phyloP scores from a whole-genome alignment of 352 stramenopile genomes.

The Stephanocyclus meneghinianus region DNA sequence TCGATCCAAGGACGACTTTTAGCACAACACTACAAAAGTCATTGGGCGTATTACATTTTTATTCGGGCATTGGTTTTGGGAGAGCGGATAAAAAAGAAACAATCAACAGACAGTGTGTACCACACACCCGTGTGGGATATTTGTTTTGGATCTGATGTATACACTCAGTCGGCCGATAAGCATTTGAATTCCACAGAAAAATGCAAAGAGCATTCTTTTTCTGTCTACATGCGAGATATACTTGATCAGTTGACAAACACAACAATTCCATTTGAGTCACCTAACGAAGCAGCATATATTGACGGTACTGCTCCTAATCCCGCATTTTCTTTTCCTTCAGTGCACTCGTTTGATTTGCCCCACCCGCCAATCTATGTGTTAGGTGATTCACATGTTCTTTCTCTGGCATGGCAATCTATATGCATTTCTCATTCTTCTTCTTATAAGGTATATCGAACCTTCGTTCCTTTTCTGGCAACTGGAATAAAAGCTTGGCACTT shows the following conservation, averaged over 20 bases:
- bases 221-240: constrained; percentile 4
- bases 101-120: constrained; percentile 23
- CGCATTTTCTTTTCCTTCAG: background rate
- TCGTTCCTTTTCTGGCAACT: constrained; percentile 86
- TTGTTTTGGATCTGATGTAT: background rate
- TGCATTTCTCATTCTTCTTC: constrained; percentile 11
- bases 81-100: constrained; percentile 49
- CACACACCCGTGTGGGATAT: constrained; percentile 59
- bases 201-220: background rate
- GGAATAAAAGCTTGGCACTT: constrained; percentile 93
- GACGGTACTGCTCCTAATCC: background rate
- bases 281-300: no score
- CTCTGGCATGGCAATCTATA: constrained; percentile 85
- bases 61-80: constrained; percentile 54
- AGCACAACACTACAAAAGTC: constrained; percentile 49
- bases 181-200: background rate
- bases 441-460: constrained; percentile 43
- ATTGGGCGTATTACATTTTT: constrained; percentile 64
- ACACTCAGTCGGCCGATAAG: background rate
- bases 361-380: constrained; percentile 84
- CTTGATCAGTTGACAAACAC: constrained; percentile 4
- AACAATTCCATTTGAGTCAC: no score
- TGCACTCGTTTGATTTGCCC: background rate
- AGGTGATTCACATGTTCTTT: constrained; percentile 90
- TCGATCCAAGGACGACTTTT: constrained; percentile 33